Base-by-base conservation (phyloP, 495 filamentous ascomycete species). In the Glonium stellatum region DNA sequence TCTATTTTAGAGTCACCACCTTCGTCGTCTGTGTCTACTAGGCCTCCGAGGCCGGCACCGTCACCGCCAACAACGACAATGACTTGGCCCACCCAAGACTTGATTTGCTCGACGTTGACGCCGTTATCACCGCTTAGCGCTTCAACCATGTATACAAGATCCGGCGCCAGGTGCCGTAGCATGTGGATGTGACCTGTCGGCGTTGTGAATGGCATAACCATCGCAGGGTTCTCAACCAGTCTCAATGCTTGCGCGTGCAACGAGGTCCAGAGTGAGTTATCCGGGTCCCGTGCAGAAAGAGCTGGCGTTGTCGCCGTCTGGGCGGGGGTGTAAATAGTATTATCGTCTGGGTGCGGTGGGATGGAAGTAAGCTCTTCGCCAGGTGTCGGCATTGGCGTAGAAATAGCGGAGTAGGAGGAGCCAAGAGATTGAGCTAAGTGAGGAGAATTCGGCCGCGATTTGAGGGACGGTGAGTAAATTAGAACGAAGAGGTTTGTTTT, bases 21-120 rank as follows among this genome's bases (percentile, higher is more conserved):
- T 70, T 96, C 91, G 35, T 91, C 91, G 59, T 95, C 90, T 60
- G 89, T 95, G 70, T 97, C 92, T 1, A 90, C 88, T 39, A 97
- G 78, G 0, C 89, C 91, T 23, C 90, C 90, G 34, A 88, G 84
- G 18, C 88, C 90, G 60, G 59, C 63, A 13, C 66, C 68, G 41
- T 68, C 68, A 36, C 85, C 85, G 6, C 90, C 91, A 21, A 95
- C 88, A 1, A 96, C 87, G 25, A 96, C 81, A 27, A 96, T 79
- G 47, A 90, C 84, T 67, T 91, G 87, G 31, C 88, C 79, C 22
- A 96, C 84, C 91, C 90, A 97, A 0, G 82, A 84, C 56, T 65
- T 66, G 44, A 76, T 47, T 10, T 73, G 58, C 59, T 65, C 64
- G 1, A 76, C 59, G 31, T 54, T 62, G 15, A 62, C 54, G 10